Evolutionary conservation across 352 stramenopile species (phyloP), one percentile per base, ranked within the genome.

Genomic region (Phytophthora meadii): DNA sequence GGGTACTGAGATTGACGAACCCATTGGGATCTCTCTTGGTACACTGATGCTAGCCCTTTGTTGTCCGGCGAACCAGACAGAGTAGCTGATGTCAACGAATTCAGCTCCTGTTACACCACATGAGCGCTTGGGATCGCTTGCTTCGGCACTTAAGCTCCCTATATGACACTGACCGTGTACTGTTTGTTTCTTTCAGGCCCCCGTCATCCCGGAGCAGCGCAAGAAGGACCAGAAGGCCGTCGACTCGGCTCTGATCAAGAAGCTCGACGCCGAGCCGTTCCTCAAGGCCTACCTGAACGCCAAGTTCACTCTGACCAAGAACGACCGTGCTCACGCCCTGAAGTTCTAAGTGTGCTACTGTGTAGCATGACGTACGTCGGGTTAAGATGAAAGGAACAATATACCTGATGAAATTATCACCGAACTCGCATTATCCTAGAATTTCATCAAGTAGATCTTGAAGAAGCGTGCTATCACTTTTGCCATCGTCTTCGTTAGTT

Each of bases 211-310:
- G 67, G 97, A 99, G 70, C 85, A 98, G 84, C 92, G 94, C 74
- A 99, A 99, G 92, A 98, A 94, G 62, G 97, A 99, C 82, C 98
- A 99, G 89, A 98, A 99, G 86, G 86, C 88, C 50, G 97, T 99
- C 44, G 98, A 99, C 84, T 92, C 84, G 48, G 89, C 81, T 45
- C 74, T 98, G 54, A 57, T 93, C 51, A 95, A 95, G 82, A 88
- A 89, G 72, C 71, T 96, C 44, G 88, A 92, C 55, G 82, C 81
- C 39, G 89, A 94, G 64, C 83, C 88, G 45, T 96, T 99, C 87
- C 87, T 99, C 70, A 98, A 99, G 84, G 93, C 89, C 52, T 99
- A 99, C 93, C 79, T 99, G 68, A 97, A 98, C 69, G 95, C 95
- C 48, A 98, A 98, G 75, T 99, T 99, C 87, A 96, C 93, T 67